These are phyloP conservation scores for Inga laurina DNA, from an alignment of 306 rosid genomes.

Conservation along the genomic window DNA sequence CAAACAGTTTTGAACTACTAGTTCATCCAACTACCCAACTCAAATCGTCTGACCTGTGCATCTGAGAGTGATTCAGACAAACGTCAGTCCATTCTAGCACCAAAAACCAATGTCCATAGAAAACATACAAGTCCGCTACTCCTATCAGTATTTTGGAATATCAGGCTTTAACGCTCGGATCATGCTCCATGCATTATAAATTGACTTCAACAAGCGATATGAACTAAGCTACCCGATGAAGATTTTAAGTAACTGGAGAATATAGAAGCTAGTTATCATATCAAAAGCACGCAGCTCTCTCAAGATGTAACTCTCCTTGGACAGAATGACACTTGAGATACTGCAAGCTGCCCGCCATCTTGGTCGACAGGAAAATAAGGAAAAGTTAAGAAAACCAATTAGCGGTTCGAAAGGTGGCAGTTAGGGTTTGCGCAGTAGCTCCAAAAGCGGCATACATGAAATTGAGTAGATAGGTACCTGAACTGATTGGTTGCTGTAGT, in stretches of 20 bases:
- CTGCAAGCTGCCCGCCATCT: background rate
- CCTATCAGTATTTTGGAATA: background rate
- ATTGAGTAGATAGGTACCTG: conserved; percentile 52
- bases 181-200: background rate
- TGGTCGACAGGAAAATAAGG: background rate
- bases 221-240: background rate
- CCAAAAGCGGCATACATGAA: conserved; percentile 1
- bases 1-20: conserved; percentile 4
- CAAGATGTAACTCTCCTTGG: background rate
- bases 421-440: conserved; percentile 54
- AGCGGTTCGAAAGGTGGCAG: conserved; percentile 9
- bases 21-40: background rate
- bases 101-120: background rate
- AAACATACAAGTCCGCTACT: background rate
- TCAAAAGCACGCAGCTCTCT: background rate
- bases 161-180: background rate
- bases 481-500: conserved; percentile 66
- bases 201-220: background rate
- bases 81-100: background rate
- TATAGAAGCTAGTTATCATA: background rate
- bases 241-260: background rate
- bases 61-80: conserved; percentile 7
- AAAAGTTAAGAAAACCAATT: background rate
- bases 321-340: background rate
- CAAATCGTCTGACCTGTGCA: background rate